Conservation (phyloP, 2,329 filamentous ascomycete species). For the Epichloe sibirici region DNA sequence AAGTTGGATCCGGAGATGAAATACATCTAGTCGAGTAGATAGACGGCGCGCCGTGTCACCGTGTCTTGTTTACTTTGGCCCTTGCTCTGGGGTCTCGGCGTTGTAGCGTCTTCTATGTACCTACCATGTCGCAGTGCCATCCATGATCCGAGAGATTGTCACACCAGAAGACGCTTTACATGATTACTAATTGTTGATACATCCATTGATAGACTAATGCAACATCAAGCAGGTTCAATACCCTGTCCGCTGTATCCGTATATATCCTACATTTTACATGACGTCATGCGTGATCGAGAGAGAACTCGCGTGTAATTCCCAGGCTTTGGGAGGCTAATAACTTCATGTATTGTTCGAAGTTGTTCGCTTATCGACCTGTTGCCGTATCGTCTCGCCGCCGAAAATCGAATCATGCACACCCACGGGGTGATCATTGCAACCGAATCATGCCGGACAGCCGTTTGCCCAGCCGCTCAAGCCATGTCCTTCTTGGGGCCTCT, state of each 20-base stretch:
- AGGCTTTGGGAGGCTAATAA: not conserved
- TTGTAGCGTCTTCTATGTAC: too few relatives aligned
- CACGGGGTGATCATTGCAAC: conserved; percentile 29
- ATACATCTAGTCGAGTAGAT: conserved; percentile 49
- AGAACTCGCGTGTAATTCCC: too few relatives aligned
- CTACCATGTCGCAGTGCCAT: too few relatives aligned
- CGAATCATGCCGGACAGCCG: conserved; percentile 47
- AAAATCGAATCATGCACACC: not conserved
- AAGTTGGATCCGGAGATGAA: conserved; percentile 67
- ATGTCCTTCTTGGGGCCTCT: conserved; percentile 46
- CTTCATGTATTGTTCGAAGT: not conserved
- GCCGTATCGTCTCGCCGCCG: not conserved
- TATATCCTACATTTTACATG: not conserved
- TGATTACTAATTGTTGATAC: too few relatives aligned
- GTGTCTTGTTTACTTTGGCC: not conserved
- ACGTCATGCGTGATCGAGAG: too few relatives aligned
- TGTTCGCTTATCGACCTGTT: not conserved
- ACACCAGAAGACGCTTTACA: too few relatives aligned
- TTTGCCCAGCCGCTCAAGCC: conserved; percentile 38
- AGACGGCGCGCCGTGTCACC: not conserved
- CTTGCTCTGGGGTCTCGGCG: too few relatives aligned
- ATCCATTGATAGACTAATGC: too few relatives aligned
- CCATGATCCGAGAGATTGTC: too few relatives aligned
- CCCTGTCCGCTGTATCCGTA: not conserved
- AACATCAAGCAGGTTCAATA: not conserved